These are phyloP conservation scores for Xylariaceae sp. DNA, from an alignment of 2,329 filamentous ascomycete genomes.

Conservation along the genomic window DNA sequence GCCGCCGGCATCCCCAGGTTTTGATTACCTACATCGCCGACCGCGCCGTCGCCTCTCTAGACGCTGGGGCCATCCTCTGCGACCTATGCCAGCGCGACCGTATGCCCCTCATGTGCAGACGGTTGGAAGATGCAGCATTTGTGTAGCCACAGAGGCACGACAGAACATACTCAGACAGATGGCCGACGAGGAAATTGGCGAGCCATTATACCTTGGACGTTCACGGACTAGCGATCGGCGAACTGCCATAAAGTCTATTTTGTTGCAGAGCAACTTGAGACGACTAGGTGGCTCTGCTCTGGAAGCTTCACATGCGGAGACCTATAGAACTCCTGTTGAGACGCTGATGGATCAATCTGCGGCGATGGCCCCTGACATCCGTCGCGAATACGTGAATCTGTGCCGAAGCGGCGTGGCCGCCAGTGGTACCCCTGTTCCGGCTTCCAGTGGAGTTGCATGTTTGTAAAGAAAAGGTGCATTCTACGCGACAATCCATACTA, in stretches of 20 bases:
- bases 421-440: constrained; percentile 22
- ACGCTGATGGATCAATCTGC: not conserved
- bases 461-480: constrained; percentile 7
- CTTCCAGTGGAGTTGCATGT: constrained; percentile 15
- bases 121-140: constrained; percentile 28
- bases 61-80: constrained; percentile 8
- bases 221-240: constrained; percentile 4
- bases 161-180: constrained; percentile 17
- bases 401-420: constrained; percentile 9
- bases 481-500: not conserved
- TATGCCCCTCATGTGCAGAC: constrained; percentile 20
- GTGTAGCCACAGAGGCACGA: constrained; percentile 24
- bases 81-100: not conserved
- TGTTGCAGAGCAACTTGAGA: constrained; percentile 15
- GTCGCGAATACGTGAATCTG: constrained; percentile 9
- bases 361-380: not conserved
- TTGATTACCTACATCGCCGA: not conserved
- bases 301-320: not conserved
- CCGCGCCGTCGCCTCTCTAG: constrained; percentile 15
- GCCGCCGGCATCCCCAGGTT: constrained; percentile 4
- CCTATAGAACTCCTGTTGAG: not conserved
- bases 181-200: not conserved
- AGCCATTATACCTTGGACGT: not conserved
- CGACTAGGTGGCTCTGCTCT: constrained; percentile 6
- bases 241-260: constrained; percentile 14